These are phyloP conservation scores for Geotrichum cucujoidarum DNA, from an alignment of 1,139 yeast species.

Conservation along the genomic window DNA sequence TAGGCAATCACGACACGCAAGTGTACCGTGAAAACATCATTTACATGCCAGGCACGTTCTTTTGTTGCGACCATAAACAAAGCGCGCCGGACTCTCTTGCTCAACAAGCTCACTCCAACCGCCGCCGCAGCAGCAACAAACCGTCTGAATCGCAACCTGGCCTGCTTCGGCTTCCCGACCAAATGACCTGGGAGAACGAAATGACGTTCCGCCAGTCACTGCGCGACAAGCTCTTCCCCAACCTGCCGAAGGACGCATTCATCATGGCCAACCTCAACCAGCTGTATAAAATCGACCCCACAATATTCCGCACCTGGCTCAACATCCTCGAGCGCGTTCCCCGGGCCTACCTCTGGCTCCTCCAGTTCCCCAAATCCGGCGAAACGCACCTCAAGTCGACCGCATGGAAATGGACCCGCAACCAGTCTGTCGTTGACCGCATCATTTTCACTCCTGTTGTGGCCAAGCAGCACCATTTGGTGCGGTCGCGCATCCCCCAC, in stretches of 20 bases:
- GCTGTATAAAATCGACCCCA: slow-evolving; percentile 36
- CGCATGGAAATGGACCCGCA: slow-evolving; percentile 31
- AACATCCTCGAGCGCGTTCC: slow-evolving; percentile 30
- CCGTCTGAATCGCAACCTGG: neutral
- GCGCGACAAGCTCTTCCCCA: slow-evolving; percentile 31
- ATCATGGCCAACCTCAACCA: slow-evolving; percentile 37
- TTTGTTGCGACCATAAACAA: slow-evolving; percentile 37
- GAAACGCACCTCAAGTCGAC: slow-evolving; percentile 27
- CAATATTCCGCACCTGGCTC: slow-evolving; percentile 33
- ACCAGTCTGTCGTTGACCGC: slow-evolving; percentile 20
- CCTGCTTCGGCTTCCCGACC: slow-evolving; percentile 11
- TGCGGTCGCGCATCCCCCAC: slow-evolving; percentile 34
- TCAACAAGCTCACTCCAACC: slow-evolving; percentile 5
- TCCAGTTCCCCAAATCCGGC: slow-evolving; percentile 35
- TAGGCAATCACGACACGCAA: slow-evolving; percentile 16
- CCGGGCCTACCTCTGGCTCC: slow-evolving; percentile 34
- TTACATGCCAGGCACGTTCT: slow-evolving; percentile 34
- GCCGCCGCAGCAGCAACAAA: neutral
- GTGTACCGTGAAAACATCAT: slow-evolving; percentile 32
- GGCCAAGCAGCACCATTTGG: slow-evolving; percentile 32
- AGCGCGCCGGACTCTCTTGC: slow-evolving; percentile 29
- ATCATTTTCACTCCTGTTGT: slow-evolving; percentile 37
- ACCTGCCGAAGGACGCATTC: slow-evolving; percentile 29
- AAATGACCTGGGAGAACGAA: slow-evolving; percentile 29
- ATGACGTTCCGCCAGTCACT: slow-evolving; percentile 24